Percentiles rank a stretch among this genome's conserved stretches.
These are phyloP conservation scores for Apophysomyces variabilis DNA, from an alignment of 371 early-diverging fungal species.

Conservation along the genomic window DNA sequence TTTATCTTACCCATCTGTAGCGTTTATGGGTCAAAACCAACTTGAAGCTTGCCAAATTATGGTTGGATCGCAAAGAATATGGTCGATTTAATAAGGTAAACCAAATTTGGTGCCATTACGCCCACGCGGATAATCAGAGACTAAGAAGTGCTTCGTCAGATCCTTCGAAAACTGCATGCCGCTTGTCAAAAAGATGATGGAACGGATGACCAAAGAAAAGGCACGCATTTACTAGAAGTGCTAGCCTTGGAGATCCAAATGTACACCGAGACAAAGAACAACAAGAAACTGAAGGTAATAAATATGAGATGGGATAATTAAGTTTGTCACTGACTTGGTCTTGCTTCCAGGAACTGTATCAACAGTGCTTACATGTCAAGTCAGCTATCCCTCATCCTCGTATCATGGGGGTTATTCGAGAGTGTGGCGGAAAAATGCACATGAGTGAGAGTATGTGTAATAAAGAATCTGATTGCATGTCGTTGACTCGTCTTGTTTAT, in stretches of 20 bases:
- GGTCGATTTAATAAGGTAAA: constrained; percentile 64
- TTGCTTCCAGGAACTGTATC: constrained; percentile 70
- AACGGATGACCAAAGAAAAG: constrained; percentile 86
- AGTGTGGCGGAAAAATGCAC: constrained; percentile 98
- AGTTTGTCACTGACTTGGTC: background rate
- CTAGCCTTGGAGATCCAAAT: constrained; percentile 93
- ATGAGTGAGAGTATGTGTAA: constrained; percentile 82
- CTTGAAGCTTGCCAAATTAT: constrained; percentile 87
- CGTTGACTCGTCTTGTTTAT: background rate
- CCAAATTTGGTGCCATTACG: too few species aligned
- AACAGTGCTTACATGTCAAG: constrained; percentile 85
- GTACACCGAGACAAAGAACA: constrained; percentile 88
- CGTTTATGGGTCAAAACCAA: constrained; percentile 92
- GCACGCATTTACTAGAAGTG: constrained; percentile 90
- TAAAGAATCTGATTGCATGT: background rate
- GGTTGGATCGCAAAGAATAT: constrained; percentile 87
- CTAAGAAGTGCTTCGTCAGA: constrained; percentile 37
- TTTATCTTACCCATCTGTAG: constrained; percentile 26
- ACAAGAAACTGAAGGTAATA: constrained; percentile 81
- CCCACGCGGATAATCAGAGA: background rate
- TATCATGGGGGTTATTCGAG: constrained; percentile 95
- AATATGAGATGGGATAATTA: background rate
- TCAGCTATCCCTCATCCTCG: constrained; percentile 96
- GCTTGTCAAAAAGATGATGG: constrained; percentile 86
- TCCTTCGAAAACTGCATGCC: constrained; percentile 72